Evolutionary conservation across 169 alveolate genomes (phyloP).

Genomic region (Perkinsus chesapeaki): DNA sequence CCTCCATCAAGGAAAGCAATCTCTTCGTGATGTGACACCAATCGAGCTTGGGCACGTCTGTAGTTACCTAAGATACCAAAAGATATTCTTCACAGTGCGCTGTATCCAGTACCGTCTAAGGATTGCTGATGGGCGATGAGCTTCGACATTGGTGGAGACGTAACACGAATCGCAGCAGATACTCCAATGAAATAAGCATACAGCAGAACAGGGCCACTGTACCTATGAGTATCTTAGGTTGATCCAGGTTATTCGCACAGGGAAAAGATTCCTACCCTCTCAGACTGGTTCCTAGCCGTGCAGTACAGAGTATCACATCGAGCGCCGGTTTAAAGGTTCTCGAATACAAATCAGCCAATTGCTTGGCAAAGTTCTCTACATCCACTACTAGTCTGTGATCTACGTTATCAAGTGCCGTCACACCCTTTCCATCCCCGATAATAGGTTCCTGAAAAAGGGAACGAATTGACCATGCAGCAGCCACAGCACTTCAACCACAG

Average conservation of each 20-base stretch:
- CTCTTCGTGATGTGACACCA: not conserved
- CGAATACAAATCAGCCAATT: not conserved
- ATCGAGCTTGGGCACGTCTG: not conserved
- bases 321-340: not conserved
- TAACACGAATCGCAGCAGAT: not conserved
- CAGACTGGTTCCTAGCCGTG: not conserved
- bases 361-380: not conserved
- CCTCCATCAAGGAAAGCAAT: not conserved
- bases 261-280: not conserved
- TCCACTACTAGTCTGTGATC: not conserved
- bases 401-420: not conserved
- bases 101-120: not conserved
- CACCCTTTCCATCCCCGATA: not conserved
- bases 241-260: no score
- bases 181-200: not conserved
- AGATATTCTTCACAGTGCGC: not conserved
- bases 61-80: not conserved
- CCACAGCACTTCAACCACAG: no score
- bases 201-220: not conserved
- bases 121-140: not conserved
- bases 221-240: not conserved
- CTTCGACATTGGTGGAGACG: not conserved
- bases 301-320: not conserved
- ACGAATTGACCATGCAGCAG: no score
- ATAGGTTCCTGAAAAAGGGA: no score